These are phyloP conservation scores for Hymenotorrendiella dingleyae DNA, from an alignment of 2,329 filamentous ascomycete genomes.

Conservation along the genomic window DNA sequence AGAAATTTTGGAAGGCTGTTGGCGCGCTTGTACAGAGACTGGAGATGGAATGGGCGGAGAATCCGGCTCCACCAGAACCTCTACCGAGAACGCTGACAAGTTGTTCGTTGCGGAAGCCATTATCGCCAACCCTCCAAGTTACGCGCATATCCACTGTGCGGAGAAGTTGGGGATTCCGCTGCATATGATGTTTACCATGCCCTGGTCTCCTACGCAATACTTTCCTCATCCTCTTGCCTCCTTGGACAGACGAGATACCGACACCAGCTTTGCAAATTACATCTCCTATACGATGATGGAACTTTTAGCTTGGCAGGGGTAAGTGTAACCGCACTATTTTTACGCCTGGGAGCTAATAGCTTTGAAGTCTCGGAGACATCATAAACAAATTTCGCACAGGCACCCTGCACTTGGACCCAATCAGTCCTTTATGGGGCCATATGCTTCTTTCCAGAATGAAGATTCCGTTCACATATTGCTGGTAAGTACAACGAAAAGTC, in stretches of 20 bases:
- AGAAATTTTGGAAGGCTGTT: slow-evolving; percentile 72
- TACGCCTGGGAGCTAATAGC: not conserved
- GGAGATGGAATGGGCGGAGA: slow-evolving; percentile 50
- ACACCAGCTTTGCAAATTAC: slow-evolving; percentile 56
- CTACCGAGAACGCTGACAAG: slow-evolving; percentile 34
- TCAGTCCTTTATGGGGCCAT: slow-evolving; percentile 71
- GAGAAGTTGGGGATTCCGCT: slow-evolving; percentile 70
- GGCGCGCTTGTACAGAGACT: slow-evolving; percentile 74
- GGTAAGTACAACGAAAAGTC: slow-evolving; percentile 42
- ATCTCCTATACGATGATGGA: slow-evolving; percentile 63
- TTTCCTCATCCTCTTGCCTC: slow-evolving; percentile 19
- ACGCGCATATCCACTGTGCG: slow-evolving; percentile 72
- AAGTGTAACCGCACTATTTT: slow-evolving; percentile 40
- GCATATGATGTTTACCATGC: slow-evolving; percentile 75
- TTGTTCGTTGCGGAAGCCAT: slow-evolving; percentile 67
- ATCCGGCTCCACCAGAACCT: not conserved
- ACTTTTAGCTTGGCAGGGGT: slow-evolving; percentile 65
- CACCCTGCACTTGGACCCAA: slow-evolving; percentile 63
- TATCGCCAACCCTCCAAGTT: slow-evolving; percentile 74
- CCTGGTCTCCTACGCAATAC: slow-evolving; percentile 18
- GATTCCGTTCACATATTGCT: slow-evolving; percentile 69
- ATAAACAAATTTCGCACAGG: slow-evolving; percentile 67
- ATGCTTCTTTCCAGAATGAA: slow-evolving; percentile 64
- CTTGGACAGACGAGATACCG: slow-evolving; percentile 38
- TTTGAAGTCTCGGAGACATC: slow-evolving; percentile 58